These are phyloP conservation scores for Saccharomycopsis malanga DNA, from an alignment of 805 yeast species.

Conservation along the genomic window DNA sequence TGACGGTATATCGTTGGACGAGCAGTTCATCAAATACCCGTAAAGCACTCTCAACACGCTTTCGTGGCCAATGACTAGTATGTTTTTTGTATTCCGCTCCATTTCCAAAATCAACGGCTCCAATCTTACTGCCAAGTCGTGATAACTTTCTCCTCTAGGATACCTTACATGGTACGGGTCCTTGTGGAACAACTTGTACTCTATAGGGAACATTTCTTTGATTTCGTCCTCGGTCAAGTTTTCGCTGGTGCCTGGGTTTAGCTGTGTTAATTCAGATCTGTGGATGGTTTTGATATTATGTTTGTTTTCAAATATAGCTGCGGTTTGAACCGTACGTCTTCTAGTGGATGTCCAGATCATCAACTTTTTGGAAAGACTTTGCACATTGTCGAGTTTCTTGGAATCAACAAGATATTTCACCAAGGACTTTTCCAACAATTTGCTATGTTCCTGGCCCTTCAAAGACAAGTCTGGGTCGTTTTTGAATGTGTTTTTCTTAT, in stretches of 20 bases:
- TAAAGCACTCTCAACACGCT: slow-evolving; percentile 81
- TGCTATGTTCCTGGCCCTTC: slow-evolving; percentile 65
- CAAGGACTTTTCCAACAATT: slow-evolving; percentile 53
- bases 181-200: slow-evolving; percentile 51
- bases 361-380: slow-evolving; percentile 31
- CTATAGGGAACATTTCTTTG: slow-evolving; percentile 54
- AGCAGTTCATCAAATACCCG: slow-evolving; percentile 91
- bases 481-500: slow-evolving; percentile 50
- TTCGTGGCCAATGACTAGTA: slow-evolving; percentile 89
- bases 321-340: slow-evolving; percentile 74
- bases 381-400: slow-evolving; percentile 30
- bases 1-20: slow-evolving; percentile 78
- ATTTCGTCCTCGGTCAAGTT: slow-evolving; percentile 58
- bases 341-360: slow-evolving; percentile 95
- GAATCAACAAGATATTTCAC: slow-evolving; percentile 27
- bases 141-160: slow-evolving; percentile 91
- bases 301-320: slow-evolving; percentile 53
- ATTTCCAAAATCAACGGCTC: slow-evolving; percentile 90
- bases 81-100: slow-evolving; percentile 85
- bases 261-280: slow-evolving; percentile 76
- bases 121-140: slow-evolving; percentile 88
- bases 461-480: slow-evolving; percentile 77
- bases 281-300: slow-evolving; percentile 59
- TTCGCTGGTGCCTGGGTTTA: slow-evolving; percentile 85
- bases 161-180: slow-evolving; percentile 94